A percentile compares a stretch with the other conserved stretches of the same genome.
Conservation (phyloP, 345 rosid genomes). For the Xanthoceras sorbifolium region DNA sequence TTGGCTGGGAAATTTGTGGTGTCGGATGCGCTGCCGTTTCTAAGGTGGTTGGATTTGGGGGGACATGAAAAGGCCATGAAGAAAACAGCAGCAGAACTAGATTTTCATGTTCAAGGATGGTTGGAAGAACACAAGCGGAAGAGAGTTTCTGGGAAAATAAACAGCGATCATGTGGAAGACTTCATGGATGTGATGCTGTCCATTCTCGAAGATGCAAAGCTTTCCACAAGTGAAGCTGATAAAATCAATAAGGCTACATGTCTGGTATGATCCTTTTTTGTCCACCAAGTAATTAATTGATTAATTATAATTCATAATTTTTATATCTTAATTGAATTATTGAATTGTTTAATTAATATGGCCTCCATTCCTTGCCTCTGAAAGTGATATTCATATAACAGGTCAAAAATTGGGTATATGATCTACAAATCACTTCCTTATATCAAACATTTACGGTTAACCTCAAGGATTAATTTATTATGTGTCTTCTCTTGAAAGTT, state of each 20-base stretch:
- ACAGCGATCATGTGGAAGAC: constrained; percentile 17
- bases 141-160: constrained; percentile 5
- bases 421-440: too few species aligned
- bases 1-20: constrained; percentile 22
- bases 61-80: constrained; percentile 35
- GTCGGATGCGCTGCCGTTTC: constrained; percentile 33
- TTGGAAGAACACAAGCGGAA: constrained; percentile 26
- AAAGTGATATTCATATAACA: too few species aligned
- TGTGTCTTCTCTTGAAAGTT: too few species aligned
- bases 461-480: too few species aligned
- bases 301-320: too few species aligned
- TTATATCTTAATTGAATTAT: too few species aligned
- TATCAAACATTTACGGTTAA: too few species aligned
- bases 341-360: too few species aligned
- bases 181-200: constrained; percentile 42
- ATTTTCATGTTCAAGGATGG: constrained; percentile 29
- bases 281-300: too few species aligned
- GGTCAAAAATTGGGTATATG: too few species aligned
- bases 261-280: constrained; percentile 20
- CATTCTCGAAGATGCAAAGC: constrained; percentile 10
- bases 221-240: constrained; percentile 19
- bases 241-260: constrained; percentile 35
- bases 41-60: constrained; percentile 41
- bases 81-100: constrained; percentile 24
- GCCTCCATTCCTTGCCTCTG: too few species aligned